Conservation (phyloP, 352 stramenopile species). For the Pythium utonaiense region DNA sequence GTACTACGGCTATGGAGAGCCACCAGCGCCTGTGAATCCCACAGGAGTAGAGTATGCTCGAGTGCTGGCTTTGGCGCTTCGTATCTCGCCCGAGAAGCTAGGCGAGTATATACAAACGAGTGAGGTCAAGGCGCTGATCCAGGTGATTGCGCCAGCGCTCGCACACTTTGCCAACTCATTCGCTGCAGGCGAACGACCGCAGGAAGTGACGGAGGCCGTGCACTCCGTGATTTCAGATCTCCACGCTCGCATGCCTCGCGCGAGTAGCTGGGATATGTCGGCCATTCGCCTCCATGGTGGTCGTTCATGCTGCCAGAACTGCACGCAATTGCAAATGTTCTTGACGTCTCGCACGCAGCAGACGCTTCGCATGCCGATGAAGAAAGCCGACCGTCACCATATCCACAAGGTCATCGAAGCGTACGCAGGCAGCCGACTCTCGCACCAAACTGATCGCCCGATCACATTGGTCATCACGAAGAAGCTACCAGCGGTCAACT, state of each 20-base stretch:
- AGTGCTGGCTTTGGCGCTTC: constrained; percentile 2
- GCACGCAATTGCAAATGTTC: constrained; percentile 17
- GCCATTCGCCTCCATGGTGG: constrained; percentile 11
- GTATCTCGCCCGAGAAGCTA: constrained; percentile 8
- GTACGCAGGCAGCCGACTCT: constrained; percentile 5
- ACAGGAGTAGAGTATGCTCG: constrained; percentile 4
- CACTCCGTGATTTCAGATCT: constrained; percentile 3
- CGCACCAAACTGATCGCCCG: constrained; percentile 12
- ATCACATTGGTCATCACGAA: constrained; percentile 19
- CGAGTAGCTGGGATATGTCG: constrained; percentile 9
- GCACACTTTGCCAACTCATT: background rate
- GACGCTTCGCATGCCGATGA: constrained; percentile 8
- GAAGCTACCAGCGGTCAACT: constrained; percentile 2
- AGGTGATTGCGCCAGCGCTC: constrained; percentile 6
- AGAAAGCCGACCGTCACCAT: constrained; percentile 10
- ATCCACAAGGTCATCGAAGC: constrained; percentile 18
- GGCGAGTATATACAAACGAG: constrained; percentile 2
- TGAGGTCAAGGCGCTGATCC: constrained; percentile 12
- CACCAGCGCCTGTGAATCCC: background rate
- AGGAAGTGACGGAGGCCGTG: background rate
- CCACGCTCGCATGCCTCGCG: background rate
- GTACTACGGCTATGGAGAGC: background rate
- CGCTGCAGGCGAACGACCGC: background rate
- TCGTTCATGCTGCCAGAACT: constrained; percentile 8
- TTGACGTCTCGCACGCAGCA: constrained; percentile 7